A percentile compares a stretch with the other conserved stretches of the same genome.
These are phyloP conservation scores for Alternaria longipes DNA, from an alignment of 2,329 filamentous ascomycete genomes.

Conservation along the genomic window DNA sequence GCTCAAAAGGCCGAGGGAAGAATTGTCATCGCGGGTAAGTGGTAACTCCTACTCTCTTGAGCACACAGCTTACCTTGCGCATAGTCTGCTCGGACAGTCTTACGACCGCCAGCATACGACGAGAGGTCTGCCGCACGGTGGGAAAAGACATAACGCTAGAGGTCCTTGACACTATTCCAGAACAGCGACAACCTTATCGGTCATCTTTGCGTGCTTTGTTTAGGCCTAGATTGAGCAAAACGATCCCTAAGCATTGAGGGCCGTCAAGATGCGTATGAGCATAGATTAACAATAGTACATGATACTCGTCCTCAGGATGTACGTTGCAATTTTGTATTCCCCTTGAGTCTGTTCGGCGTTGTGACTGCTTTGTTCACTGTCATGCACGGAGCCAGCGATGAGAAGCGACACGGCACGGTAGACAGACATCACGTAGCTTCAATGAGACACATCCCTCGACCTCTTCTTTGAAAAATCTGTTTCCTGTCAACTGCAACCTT, in stretches of 20 bases:
- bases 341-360: too few species aligned
- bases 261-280: neutral
- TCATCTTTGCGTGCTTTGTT: neutral
- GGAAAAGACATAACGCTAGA: neutral
- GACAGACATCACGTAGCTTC: too few species aligned
- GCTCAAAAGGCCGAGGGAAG: neutral
- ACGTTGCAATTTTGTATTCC: too few species aligned
- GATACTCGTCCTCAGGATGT: too few species aligned
- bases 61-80: neutral
- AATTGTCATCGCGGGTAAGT: neutral
- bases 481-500: too few species aligned
- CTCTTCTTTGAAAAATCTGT: too few species aligned
- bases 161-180: neutral
- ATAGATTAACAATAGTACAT: neutral
- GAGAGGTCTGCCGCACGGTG: neutral
- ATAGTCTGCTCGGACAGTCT: neutral
- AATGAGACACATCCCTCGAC: too few species aligned
- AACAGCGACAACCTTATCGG: neutral
- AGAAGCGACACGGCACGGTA: too few species aligned
- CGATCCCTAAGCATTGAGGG: neutral
- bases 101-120: conserved; percentile 1
- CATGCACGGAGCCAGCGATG: too few species aligned
- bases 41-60: neutral
- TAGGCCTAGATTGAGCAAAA: neutral
- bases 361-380: too few species aligned